A percentile compares a stretch with the other conserved stretches of the same genome.
phyloP scores from a whole-genome alignment of 2,329 filamentous ascomycete genomes.

The Verticillium nubilum region DNA sequence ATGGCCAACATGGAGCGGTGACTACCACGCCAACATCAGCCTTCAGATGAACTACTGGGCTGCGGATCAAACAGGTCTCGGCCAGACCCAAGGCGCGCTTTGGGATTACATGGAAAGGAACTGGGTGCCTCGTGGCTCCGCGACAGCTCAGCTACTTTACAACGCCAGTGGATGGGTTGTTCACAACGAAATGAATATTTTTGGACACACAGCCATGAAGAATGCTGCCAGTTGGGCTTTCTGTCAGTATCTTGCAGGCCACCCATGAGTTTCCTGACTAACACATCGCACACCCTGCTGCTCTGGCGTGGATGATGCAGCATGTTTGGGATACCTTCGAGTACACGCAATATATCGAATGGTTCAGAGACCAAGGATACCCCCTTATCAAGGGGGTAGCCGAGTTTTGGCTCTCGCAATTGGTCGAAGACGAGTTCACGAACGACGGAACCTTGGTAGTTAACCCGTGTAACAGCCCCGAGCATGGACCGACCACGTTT shows the following conservation, averaged over 20 bases:
- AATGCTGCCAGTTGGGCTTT: conserved; percentile 23
- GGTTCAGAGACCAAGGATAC: conserved; percentile 43
- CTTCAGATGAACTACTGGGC: conserved; percentile 58
- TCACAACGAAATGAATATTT: conserved; percentile 54
- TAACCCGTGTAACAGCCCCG: conserved; percentile 54
- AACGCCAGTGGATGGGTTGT: conserved; percentile 49
- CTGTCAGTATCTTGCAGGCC: conserved; percentile 15
- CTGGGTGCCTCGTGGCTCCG: conserved; percentile 46
- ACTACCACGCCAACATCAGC: conserved; percentile 56
- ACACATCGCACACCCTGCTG: conserved; percentile 34
- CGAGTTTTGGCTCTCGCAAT: conserved; percentile 50
- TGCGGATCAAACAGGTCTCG: conserved; percentile 46
- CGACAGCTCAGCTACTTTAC: conserved; percentile 49
- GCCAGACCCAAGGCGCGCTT: conserved; percentile 35
- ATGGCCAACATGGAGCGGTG: conserved; percentile 35
- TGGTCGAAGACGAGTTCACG: conserved; percentile 42
- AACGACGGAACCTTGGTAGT: conserved; percentile 48
- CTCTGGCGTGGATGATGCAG: conserved; percentile 55
- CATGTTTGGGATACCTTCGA: conserved; percentile 53
- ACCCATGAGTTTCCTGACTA: conserved; percentile 7
- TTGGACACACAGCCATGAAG: conserved; percentile 45
- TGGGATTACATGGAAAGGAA: conserved; percentile 49
- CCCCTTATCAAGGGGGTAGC: conserved; percentile 47
- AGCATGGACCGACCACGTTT: conserved; percentile 49
- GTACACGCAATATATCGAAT: conserved; percentile 41